phyloP scores from a whole-genome alignment of 768 basidiomycete genomes.

The Auricularia sp. region DNA sequence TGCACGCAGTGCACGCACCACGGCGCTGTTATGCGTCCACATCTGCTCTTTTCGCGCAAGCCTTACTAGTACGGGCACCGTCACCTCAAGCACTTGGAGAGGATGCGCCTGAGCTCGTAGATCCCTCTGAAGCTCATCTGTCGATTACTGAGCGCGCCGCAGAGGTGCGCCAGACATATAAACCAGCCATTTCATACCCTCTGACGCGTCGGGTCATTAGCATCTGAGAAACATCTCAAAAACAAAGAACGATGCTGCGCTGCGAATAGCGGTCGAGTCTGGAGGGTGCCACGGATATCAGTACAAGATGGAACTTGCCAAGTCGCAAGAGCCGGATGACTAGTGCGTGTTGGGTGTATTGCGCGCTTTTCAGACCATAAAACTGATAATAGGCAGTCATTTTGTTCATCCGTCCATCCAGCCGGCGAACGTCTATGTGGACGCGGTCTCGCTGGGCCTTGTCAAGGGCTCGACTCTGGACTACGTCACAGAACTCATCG shows the following conservation, averaged over 20 bases:
- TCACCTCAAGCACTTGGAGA: background rate
- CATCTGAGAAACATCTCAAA: slow-evolving; percentile 69
- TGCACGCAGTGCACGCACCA: background rate
- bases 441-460: slow-evolving; percentile 74
- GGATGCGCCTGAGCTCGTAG: slow-evolving; percentile 45
- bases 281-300: slow-evolving; percentile 98
- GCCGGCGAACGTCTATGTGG: slow-evolving; percentile 72
- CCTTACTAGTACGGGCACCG: background rate
- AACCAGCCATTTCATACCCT: background rate
- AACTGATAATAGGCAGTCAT: slow-evolving; percentile 32
- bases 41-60: background rate
- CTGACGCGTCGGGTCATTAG: slow-evolving; percentile 27
- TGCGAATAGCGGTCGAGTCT: slow-evolving; percentile 80
- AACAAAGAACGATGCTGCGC: slow-evolving; percentile 44
- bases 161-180: slow-evolving; percentile 38
- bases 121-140: slow-evolving; percentile 43
- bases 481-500: slow-evolving; percentile 90
- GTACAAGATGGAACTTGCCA: slow-evolving; percentile 65
- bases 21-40: background rate
- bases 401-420: slow-evolving; percentile 62
- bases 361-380: background rate
- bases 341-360: background rate
- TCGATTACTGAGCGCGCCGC: slow-evolving; percentile 66
- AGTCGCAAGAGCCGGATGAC: slow-evolving; percentile 6
- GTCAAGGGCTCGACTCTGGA: slow-evolving; percentile 86